These are phyloP conservation scores for Pichia scutulata DNA, from an alignment of 805 yeast genomes.

Conservation along the genomic window DNA sequence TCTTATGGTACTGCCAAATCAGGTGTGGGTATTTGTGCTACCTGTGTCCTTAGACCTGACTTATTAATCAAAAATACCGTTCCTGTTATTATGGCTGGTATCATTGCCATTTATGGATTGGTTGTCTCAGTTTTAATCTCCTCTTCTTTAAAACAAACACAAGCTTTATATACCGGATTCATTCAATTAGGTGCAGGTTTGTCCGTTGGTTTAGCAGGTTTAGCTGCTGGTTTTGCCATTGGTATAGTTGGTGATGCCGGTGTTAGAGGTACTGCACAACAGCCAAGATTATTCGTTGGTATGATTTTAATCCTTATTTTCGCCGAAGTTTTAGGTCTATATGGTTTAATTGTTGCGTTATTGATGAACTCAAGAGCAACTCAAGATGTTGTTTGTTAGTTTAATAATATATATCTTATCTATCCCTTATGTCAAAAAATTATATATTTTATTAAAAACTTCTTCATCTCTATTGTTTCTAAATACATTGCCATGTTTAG, in stretches of 20 bases:
- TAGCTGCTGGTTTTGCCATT: slow-evolving; percentile 95
- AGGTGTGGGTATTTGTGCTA: slow-evolving; percentile 97
- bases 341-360: slow-evolving; percentile 81
- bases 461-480: slow-evolving; percentile 17
- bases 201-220: slow-evolving; percentile 92
- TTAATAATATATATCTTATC: background rate
- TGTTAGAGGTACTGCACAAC: slow-evolving; percentile 96
- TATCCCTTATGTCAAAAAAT: background rate
- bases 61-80: slow-evolving; percentile 67
- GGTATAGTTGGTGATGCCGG: slow-evolving; percentile 99
- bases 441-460: slow-evolving; percentile 9
- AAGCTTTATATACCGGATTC: slow-evolving; percentile 87
- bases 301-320: slow-evolving; percentile 96
- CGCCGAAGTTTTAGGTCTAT: slow-evolving; percentile 93
- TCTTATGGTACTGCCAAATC: slow-evolving; percentile 98
- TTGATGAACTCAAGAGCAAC: background rate
- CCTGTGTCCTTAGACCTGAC: slow-evolving; percentile 96
- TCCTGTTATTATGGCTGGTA: slow-evolving; percentile 99
- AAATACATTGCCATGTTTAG: slow-evolving; percentile 22
- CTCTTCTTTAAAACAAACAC: slow-evolving; percentile 73
- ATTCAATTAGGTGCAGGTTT: slow-evolving; percentile 97
- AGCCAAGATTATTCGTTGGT: slow-evolving; percentile 95
- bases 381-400: slow-evolving; percentile 75
- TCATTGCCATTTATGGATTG: slow-evolving; percentile 90
- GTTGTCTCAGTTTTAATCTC: slow-evolving; percentile 96